These are phyloP conservation scores for Wickerhamiella australiensis DNA, from an alignment of 805 yeast genomes.

Conservation along the genomic window DNA sequence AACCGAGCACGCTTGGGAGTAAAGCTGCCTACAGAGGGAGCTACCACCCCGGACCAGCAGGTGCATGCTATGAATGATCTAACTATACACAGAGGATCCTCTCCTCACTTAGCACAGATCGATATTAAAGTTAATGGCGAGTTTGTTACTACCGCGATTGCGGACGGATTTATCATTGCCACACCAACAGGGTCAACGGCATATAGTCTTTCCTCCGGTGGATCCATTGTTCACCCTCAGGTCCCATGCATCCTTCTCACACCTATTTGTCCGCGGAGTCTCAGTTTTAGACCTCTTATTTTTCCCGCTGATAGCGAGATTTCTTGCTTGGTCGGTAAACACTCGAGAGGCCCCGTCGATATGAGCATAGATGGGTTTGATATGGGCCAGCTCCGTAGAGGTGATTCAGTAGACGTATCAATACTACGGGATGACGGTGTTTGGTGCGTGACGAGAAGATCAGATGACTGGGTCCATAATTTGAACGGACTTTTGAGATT, in stretches of 20 bases:
- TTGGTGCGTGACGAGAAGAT: conserved; percentile 75
- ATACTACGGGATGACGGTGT: conserved; percentile 39
- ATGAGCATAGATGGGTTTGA: conserved; percentile 77
- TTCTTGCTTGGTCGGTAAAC: conserved; percentile 24
- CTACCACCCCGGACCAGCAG: conserved; percentile 24
- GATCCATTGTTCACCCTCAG: conserved; percentile 81
- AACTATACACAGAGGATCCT: conserved; percentile 73
- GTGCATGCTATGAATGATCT: conserved; percentile 88
- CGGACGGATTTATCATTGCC: conserved; percentile 75
- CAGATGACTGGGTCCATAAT: conserved; percentile 86
- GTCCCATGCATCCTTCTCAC: conserved; percentile 74
- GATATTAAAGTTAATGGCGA: conserved; percentile 80
- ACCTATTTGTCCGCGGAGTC: conserved; percentile 84
- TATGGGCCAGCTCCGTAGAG: conserved; percentile 52
- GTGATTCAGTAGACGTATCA: conserved; percentile 37
- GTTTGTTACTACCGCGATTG: conserved; percentile 77
- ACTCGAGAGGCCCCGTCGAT: conserved; percentile 34
- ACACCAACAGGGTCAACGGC: conserved; percentile 97
- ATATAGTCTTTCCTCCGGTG: conserved; percentile 79
- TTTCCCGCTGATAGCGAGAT: conserved; percentile 71
- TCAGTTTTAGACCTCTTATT: conserved; percentile 80
- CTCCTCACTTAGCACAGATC: conserved; percentile 71
- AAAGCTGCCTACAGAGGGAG: conserved; percentile 3
- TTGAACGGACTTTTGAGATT: conserved; percentile 81
- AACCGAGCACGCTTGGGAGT: conserved; percentile 53